Percentiles rank a stretch among this genome's conserved stretches.
Evolutionary conservation across 768 basidiomycete genomes (phyloP).

Genomic region (Tricholoma terreum): DNA sequence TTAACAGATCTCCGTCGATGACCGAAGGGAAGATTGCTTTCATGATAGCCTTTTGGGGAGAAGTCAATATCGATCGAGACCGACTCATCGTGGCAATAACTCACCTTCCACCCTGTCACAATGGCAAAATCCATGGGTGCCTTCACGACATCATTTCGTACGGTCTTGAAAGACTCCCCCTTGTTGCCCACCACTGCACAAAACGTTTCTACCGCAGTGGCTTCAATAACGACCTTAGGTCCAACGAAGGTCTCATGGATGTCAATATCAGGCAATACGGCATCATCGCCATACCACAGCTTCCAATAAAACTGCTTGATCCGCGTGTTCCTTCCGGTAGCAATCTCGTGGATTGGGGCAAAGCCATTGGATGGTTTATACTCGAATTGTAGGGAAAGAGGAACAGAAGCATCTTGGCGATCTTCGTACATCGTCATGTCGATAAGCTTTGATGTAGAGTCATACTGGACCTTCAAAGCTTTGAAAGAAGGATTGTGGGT

Average conservation of each 20-base stretch:
- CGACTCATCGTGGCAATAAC: conserved; percentile 21
- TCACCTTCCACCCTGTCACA: conserved; percentile 96
- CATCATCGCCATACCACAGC: conserved; percentile 92
- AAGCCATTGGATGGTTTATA: conserved; percentile 89
- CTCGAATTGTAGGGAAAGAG: conserved; percentile 76
- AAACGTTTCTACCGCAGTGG: conserved; percentile 79
- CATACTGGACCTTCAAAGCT: conserved; percentile 71
- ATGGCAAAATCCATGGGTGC: conserved; percentile 99
- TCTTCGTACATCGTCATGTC: conserved; percentile 80
- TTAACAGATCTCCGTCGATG: conserved; percentile 93
- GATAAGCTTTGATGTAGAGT: conserved; percentile 52
- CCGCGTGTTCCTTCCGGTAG: conserved; percentile 75
- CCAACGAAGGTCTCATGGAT: conserved; percentile 82
- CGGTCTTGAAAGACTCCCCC: conserved; percentile 83
- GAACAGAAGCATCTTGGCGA: conserved; percentile 69
- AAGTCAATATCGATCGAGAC: conserved; percentile 5
- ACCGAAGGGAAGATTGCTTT: conserved; percentile 91
- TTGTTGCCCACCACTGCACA: conserved; percentile 93
- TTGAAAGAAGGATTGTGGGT: conserved; percentile 74
- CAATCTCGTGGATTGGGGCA: conserved; percentile 90
- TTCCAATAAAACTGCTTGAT: conserved; percentile 99
- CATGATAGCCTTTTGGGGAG: conserved; percentile 85
- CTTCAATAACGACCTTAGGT: conserved; percentile 79
- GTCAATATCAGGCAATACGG: conserved; percentile 72
- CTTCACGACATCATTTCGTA: conserved; percentile 63